These are phyloP conservation scores for Fusarium hostae DNA, from an alignment of 2,329 filamentous ascomycete genomes.

Conservation along the genomic window DNA sequence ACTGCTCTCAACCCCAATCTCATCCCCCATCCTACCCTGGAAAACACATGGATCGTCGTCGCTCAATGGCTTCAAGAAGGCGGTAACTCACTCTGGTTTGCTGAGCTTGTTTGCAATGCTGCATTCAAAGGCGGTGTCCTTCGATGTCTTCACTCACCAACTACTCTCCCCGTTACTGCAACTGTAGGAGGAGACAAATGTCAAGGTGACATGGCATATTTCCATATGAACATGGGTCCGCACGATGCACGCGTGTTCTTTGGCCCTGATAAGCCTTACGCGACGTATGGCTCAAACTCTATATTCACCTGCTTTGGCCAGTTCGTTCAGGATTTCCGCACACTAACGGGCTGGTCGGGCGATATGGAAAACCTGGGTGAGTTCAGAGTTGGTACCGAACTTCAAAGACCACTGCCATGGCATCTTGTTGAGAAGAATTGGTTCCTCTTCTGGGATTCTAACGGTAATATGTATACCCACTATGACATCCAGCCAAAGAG, in stretches of 20 bases:
- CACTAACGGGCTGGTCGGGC: slow-evolving; percentile 57
- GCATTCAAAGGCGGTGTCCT: slow-evolving; percentile 56
- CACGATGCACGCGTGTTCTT: slow-evolving; percentile 69
- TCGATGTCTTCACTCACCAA: slow-evolving; percentile 55
- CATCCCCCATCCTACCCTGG: slow-evolving; percentile 62
- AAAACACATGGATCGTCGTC: slow-evolving; percentile 62
- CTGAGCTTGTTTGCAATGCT: slow-evolving; percentile 63
- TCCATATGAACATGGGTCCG: slow-evolving; percentile 60
- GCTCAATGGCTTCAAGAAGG: slow-evolving; percentile 55
- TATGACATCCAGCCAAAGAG: slow-evolving; percentile 63
- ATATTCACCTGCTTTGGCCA: slow-evolving; percentile 65
- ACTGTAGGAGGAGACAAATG: slow-evolving; percentile 59
- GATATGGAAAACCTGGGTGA: slow-evolving; percentile 41
- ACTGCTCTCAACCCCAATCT: slow-evolving; percentile 65
- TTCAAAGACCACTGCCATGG: slow-evolving; percentile 61
- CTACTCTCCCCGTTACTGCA: slow-evolving; percentile 57
- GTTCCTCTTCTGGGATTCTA: slow-evolving; percentile 68
- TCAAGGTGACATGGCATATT: slow-evolving; percentile 54
- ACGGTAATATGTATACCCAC: slow-evolving; percentile 60
- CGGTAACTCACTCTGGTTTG: slow-evolving; percentile 47
- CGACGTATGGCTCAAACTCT: slow-evolving; percentile 67
- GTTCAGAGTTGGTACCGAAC: slow-evolving; percentile 60
- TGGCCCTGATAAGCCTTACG: slow-evolving; percentile 61
- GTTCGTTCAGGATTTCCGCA: slow-evolving; percentile 65
- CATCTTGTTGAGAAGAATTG: slow-evolving; percentile 68